Percentiles rank a stretch among this genome's conserved stretches.
These are phyloP conservation scores for Fusarium proliferatum DNA, from an alignment of 2,329 filamentous ascomycete species.

Conservation along the genomic window DNA sequence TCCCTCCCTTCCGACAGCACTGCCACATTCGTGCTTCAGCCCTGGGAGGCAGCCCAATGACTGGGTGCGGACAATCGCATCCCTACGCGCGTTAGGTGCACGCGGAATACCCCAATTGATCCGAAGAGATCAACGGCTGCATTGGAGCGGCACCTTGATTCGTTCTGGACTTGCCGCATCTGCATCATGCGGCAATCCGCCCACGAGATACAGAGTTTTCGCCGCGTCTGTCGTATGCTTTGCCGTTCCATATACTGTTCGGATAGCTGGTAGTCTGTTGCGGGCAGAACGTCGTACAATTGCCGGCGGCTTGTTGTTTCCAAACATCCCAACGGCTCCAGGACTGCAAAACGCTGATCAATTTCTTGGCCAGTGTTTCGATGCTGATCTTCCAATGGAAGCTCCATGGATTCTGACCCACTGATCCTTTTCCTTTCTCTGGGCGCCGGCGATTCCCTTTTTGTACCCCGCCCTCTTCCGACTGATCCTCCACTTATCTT, in stretches of 20 bases:
- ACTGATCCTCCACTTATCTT: conserved; percentile 32
- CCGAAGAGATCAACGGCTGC: conserved; percentile 40
- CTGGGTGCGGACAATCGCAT: conserved; percentile 16
- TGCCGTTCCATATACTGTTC: conserved; percentile 22
- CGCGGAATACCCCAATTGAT: conserved; percentile 39
- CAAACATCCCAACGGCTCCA: conserved; percentile 12
- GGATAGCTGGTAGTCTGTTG: conserved; percentile 11
- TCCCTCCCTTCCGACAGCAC: conserved; percentile 29
- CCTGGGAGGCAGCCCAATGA: conserved; percentile 28
- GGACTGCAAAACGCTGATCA: conserved; percentile 19
- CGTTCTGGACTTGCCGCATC: conserved; percentile 33
- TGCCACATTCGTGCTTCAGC: conserved; percentile 37
- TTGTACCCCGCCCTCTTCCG: conserved; percentile 37
- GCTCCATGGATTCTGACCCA: conserved; percentile 25
- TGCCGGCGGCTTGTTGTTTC: conserved; percentile 15
- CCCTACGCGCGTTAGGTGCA: conserved; percentile 22
- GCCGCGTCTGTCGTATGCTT: conserved; percentile 28
- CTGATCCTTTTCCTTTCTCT: conserved; percentile 1
- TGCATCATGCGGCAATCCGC: conserved; percentile 35
- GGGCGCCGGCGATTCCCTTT: conserved; percentile 15
- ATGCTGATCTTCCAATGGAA: conserved; percentile 18
- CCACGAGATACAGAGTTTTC: conserved; percentile 35
- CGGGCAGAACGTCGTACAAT: conserved; percentile 19
- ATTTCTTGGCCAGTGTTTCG: conserved; percentile 10
- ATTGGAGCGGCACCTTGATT: conserved; percentile 36